phyloP scores from a whole-genome alignment of 176 grass and related monocot genomes.

The Oryza longistaminata region DNA sequence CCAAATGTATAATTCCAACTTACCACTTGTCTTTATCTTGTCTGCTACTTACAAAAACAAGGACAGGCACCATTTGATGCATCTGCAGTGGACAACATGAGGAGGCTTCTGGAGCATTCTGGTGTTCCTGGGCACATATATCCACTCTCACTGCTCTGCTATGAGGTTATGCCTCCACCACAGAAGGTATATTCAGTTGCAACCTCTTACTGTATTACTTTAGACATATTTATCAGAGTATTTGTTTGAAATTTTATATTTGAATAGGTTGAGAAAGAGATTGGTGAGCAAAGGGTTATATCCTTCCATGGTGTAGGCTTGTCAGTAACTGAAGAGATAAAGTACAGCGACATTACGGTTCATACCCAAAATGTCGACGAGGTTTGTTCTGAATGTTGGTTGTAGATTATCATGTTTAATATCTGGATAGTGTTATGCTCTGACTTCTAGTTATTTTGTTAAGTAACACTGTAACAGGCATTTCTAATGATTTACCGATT shows the following conservation, averaged over 20 bases:
- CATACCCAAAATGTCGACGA: slow-evolving; percentile 58
- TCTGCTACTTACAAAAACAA: slow-evolving; percentile 52
- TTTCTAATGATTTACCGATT: not conserved
- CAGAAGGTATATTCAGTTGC: slow-evolving; percentile 54
- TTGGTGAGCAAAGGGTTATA: slow-evolving; percentile 88
- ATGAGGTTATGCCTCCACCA: slow-evolving; percentile 97
- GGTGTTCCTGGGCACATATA: slow-evolving; percentile 82
- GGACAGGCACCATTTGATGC: slow-evolving; percentile 86
- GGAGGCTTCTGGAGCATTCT: slow-evolving; percentile 91
- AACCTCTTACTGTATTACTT: not conserved
- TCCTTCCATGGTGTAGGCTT: slow-evolving; percentile 92
- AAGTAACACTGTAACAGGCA: not conserved
- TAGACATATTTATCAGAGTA: slow-evolving; percentile 1
- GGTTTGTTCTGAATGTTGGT: slow-evolving; percentile 44
- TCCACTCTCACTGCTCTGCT: slow-evolving; percentile 84
- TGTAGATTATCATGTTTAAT: slow-evolving; percentile 24
- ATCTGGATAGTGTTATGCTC: slow-evolving; percentile 12
- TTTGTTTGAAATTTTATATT: slow-evolving; percentile 26
- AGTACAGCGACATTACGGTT: slow-evolving; percentile 58
- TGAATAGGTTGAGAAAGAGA: slow-evolving; percentile 88
- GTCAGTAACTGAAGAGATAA: slow-evolving; percentile 75
- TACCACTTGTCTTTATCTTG: slow-evolving; percentile 12
- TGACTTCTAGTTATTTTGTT: slow-evolving; percentile 11
- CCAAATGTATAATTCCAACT: slow-evolving; percentile 20
- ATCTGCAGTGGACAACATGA: slow-evolving; percentile 95